Conservation (phyloP, 164 flowering plant genomes). For the Litsea cubeba region DNA sequence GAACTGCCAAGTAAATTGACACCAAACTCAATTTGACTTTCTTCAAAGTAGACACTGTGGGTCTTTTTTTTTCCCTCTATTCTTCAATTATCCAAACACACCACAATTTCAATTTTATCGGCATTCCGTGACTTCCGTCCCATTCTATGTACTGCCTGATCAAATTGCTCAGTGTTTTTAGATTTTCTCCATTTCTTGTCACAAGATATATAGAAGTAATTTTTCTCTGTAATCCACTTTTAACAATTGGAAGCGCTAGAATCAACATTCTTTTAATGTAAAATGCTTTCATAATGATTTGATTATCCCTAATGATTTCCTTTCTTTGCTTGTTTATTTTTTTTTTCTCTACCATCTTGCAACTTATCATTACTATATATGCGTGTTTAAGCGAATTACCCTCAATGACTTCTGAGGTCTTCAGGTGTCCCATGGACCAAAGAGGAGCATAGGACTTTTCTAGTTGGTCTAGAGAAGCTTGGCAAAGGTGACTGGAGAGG, state of each 20-base stretch:
- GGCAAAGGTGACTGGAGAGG: constrained; percentile 97
- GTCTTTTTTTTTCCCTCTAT: not conserved
- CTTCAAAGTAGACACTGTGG: not conserved
- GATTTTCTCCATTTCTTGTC: no score
- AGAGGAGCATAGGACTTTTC: constrained; percentile 67
- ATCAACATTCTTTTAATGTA: not conserved
- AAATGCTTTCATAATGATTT: not conserved
- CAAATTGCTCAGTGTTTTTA: no score
- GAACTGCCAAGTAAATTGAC: no score
- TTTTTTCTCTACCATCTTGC: not conserved
- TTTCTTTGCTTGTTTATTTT: not conserved
- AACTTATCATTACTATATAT: no score
- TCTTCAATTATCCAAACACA: not conserved
- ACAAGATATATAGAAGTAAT: no score
- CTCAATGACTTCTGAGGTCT: not conserved
- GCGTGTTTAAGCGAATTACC: not conserved
- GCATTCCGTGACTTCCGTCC: not conserved
- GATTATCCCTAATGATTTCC: not conserved
- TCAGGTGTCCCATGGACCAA: constrained; percentile 87
- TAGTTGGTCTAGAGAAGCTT: constrained; percentile 66
- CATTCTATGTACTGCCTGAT: no score
- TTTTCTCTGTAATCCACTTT: no score
- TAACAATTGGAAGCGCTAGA: no score
- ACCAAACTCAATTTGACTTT: no score
- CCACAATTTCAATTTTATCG: not conserved